Percentiles rank a stretch among this genome's conserved stretches.
phyloP scores from a whole-genome alignment of 768 basidiomycete genomes.

The Fomitopsis serialis region DNA sequence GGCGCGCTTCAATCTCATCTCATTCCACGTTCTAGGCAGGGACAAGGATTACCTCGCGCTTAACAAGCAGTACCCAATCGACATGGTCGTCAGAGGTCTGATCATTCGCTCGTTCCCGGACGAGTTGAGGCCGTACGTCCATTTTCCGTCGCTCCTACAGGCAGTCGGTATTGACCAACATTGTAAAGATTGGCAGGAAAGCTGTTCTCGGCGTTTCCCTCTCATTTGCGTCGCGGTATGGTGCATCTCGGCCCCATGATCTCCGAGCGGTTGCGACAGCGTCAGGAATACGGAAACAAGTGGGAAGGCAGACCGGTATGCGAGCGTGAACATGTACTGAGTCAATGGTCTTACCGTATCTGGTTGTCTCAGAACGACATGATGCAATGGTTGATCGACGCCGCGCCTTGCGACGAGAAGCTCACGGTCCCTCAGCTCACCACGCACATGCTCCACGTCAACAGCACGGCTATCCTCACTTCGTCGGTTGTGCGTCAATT shows the following conservation, averaged over 20 bases:
- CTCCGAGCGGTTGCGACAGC: conserved; percentile 21
- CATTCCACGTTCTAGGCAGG: conserved; percentile 27
- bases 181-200: too few species aligned
- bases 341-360: not conserved
- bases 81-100: conserved; percentile 16
- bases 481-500: conserved; percentile 29
- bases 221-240: conserved; percentile 7
- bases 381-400: conserved; percentile 35
- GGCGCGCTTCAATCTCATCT: not conserved
- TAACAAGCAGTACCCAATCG: conserved; percentile 25
- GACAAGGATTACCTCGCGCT: conserved; percentile 31
- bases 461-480: conserved; percentile 39
- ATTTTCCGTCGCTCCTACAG: conserved; percentile 9
- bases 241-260: conserved; percentile 18
- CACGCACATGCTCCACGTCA: conserved; percentile 29
- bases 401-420: conserved; percentile 19
- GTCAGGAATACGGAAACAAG: conserved; percentile 5
- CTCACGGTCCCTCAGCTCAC: conserved; percentile 23
- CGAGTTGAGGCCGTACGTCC: conserved; percentile 27
- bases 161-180: not conserved
- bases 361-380: conserved; percentile 32
- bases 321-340: not conserved
- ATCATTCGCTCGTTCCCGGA: conserved; percentile 27
- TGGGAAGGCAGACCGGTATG: conserved; percentile 12
- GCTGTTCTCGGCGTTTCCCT: not conserved